Evolutionary conservation across 2,329 filamentous ascomycete species (phyloP), one percentile per base, ranked within the genome.

Genomic region (Esteya vermicola): DNA sequence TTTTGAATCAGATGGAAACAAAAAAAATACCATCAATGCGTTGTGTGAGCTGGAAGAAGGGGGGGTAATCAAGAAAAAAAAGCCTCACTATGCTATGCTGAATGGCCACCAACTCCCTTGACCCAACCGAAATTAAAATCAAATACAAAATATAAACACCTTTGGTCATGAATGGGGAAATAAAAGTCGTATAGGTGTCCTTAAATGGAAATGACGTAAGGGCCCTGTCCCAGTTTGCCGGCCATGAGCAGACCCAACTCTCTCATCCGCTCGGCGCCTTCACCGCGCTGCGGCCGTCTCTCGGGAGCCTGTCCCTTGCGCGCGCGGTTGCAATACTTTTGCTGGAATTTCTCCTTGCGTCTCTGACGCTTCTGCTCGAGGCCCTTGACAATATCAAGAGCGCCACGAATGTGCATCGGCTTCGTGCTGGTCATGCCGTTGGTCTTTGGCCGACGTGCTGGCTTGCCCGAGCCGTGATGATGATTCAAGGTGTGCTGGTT

Each of bases 301-400:
- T 72, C 70, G 4, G 64, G 61, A 19, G 72, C 65, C 50, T 74
- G 69, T 12, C 72, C 72, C 53, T 85, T 86, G 47, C 78, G 77
- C 42, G 79, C 80, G 52, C 85, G 84, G 55, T 85, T 80, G 63
- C 84, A 93, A 54, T 89, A 81, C 57, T 93, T 91, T 52, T 88
- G 81, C 56, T 84, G 81, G 53, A 86, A 82, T 60, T 95, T 94
- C 60, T 96, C 88, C 62, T 82, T 86, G 50, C 91, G 82, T 48
- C 91, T 79, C 63, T 91, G 84, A 21, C 88, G 81, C 65, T 94
- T 96, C 60, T 84, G 81, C 64, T 98, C 91, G 1, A 98, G 72
- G 9, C 91, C 91, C 58, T 94, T 93, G 60, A 95, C 84, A 45
- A 95, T 98, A 59, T 96, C 91, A 49, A 98, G 93, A 27, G 91